These are phyloP conservation scores for Takashimella tepidaria DNA, from an alignment of 1,284 basidiomycete genomes.

Conservation along the genomic window DNA sequence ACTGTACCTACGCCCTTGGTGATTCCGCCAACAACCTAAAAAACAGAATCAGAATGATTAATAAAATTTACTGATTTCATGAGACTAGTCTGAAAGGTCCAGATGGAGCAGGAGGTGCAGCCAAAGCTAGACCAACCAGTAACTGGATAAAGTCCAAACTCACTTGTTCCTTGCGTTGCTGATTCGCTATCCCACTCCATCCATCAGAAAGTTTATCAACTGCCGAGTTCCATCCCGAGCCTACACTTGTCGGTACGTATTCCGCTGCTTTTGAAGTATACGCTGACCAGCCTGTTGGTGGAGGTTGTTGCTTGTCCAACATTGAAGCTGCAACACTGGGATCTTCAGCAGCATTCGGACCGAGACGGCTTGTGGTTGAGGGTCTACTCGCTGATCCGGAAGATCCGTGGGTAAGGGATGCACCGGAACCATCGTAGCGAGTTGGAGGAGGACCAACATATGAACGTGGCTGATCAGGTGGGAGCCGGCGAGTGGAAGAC, in stretches of 20 bases:
- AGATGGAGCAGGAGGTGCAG: not conserved
- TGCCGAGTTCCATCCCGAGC: not conserved
- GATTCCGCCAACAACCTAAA: conserved; percentile 14
- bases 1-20: conserved; percentile 14
- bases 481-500: not conserved
- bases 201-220: not conserved
- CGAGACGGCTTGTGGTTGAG: not conserved
- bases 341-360: not conserved
- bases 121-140: conserved; percentile 11
- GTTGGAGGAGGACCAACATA: not conserved
- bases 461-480: not conserved
- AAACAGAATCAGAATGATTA: no score
- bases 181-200: not conserved
- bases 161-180: conserved; percentile 7
- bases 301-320: not conserved
- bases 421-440: no score
- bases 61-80: not conserved
- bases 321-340: not conserved
- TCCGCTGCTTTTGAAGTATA: not conserved
- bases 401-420: no score
- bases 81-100: not conserved
- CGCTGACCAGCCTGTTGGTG: conserved; percentile 6
- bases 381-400: no score
- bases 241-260: not conserved
- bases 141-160: conserved; percentile 1